Evolutionary conservation across 805 yeast genomes (phyloP).

Genomic region (Yarrowia sp.): DNA sequence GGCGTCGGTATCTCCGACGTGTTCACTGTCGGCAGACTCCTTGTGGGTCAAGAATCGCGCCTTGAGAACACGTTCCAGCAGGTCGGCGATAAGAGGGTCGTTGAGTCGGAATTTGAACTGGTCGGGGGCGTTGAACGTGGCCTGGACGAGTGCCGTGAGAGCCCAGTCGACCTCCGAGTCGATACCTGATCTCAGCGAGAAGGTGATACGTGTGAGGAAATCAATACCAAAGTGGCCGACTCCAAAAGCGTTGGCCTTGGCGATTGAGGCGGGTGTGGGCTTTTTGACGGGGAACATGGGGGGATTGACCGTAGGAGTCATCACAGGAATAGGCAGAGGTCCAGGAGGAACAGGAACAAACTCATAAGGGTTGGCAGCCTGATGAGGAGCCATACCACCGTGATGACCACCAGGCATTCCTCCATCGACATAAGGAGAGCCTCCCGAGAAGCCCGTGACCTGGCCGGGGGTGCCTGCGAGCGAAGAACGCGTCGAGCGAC

Average conservation of each 20-base stretch:
- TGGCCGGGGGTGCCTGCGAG: constrained; percentile 13
- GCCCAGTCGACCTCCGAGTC: constrained; percentile 73
- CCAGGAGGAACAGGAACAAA: constrained; percentile 24
- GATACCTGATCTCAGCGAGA: constrained; percentile 67
- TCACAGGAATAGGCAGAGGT: constrained; percentile 37
- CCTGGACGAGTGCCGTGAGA: constrained; percentile 50
- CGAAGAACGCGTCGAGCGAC: constrained; percentile 15
- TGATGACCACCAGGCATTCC: not conserved
- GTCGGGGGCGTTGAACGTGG: constrained; percentile 51
- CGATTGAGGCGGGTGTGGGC: constrained; percentile 31
- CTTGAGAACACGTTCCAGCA: constrained; percentile 46
- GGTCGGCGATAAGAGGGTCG: constrained; percentile 42
- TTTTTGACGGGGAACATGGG: constrained; percentile 36
- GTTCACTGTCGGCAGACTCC: constrained; percentile 7
- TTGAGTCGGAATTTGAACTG: constrained; percentile 48
- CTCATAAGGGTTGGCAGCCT: not conserved
- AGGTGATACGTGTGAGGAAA: constrained; percentile 60
- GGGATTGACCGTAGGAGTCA: constrained; percentile 39
- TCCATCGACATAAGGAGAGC: constrained; percentile 10
- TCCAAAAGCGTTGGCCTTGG: constrained; percentile 31
- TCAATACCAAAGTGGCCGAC: constrained; percentile 56
- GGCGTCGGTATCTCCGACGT: constrained; percentile 29
- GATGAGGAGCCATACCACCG: constrained; percentile 6
- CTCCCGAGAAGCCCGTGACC: not conserved
- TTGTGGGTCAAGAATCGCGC: constrained; percentile 34